phyloP scores from a whole-genome alignment of 148 eudicot species.

The Spergularia bocconei region DNA sequence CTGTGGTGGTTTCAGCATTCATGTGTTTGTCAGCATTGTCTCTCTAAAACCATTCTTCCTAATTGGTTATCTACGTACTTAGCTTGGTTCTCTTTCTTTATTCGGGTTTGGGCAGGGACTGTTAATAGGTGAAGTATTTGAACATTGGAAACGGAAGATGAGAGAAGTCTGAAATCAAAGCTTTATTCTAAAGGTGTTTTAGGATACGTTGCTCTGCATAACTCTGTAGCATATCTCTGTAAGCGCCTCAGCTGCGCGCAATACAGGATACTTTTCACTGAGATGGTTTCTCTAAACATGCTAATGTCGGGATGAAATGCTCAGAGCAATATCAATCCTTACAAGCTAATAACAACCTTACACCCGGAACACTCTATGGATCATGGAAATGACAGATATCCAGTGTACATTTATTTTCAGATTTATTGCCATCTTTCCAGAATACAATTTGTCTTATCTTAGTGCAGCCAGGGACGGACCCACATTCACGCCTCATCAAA shows the following conservation, averaged over 20 bases:
- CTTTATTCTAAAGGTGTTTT: too few relatives aligned
- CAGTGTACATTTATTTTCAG: too few relatives aligned
- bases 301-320: not conserved
- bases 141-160: not conserved
- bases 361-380: too few relatives aligned
- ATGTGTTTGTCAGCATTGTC: slow-evolving; percentile 29
- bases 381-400: too few relatives aligned
- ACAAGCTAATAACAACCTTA: not conserved
- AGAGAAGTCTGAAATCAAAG: not conserved
- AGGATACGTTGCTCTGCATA: not conserved
- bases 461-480: too few relatives aligned
- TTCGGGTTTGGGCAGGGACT: not conserved
- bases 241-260: not conserved
- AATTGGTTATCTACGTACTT: not conserved
- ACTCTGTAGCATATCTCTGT: not conserved
- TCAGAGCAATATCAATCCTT: not conserved
- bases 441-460: too few relatives aligned
- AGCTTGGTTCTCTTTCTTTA: not conserved
- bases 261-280: not conserved
- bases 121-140: not conserved
- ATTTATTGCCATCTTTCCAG: too few relatives aligned
- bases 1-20: slow-evolving; percentile 5
- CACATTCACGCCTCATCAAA: too few relatives aligned
- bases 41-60: not conserved
- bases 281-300: slow-evolving; percentile 13